Percentiles rank a stretch among this genome's conserved stretches.
Conservation (phyloP, 768 basidiomycete species). For the Collybiopsis confluens region DNA sequence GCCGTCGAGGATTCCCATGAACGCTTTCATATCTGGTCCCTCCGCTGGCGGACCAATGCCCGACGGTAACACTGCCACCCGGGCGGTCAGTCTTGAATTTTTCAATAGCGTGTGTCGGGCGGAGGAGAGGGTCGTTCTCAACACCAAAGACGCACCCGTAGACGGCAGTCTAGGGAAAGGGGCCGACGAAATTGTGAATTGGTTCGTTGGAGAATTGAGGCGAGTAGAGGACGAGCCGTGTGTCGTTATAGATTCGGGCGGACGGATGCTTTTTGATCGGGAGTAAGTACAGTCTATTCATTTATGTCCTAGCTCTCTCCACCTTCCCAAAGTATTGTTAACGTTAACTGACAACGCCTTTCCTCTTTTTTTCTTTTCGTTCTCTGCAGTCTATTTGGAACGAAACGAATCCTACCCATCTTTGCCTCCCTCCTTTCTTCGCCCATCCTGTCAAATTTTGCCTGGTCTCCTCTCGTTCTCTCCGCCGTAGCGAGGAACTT, state of each 20-base stretch:
- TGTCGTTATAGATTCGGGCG: constrained; percentile 1
- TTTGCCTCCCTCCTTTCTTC: constrained; percentile 35
- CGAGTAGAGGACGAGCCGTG: constrained; percentile 17
- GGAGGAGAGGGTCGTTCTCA: constrained; percentile 24
- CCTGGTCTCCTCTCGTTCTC: constrained; percentile 15
- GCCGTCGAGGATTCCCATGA: constrained; percentile 32
- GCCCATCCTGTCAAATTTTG: constrained; percentile 37
- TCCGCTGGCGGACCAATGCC: constrained; percentile 36
- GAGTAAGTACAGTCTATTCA: not conserved
- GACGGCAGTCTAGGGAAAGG: constrained; percentile 24
- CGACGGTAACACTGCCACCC: constrained; percentile 38
- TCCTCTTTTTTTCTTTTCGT: not conserved
- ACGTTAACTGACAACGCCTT: no score
- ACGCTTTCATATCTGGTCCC: constrained; percentile 40
- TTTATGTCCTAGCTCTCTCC: no score
- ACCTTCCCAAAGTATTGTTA: no score
- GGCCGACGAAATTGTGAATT: constrained; percentile 33
- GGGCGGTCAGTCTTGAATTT: constrained; percentile 20
- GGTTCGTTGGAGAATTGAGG: constrained; percentile 38
- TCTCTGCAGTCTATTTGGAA: constrained; percentile 16
- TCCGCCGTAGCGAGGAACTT: constrained; percentile 16
- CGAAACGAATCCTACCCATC: constrained; percentile 27
- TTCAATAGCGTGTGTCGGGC: constrained; percentile 43
- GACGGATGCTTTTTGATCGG: not conserved
- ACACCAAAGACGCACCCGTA: constrained; percentile 30